Base-by-base conservation (phyloP, 257 asterid genomes). In the Solanum habrochaites region DNA sequence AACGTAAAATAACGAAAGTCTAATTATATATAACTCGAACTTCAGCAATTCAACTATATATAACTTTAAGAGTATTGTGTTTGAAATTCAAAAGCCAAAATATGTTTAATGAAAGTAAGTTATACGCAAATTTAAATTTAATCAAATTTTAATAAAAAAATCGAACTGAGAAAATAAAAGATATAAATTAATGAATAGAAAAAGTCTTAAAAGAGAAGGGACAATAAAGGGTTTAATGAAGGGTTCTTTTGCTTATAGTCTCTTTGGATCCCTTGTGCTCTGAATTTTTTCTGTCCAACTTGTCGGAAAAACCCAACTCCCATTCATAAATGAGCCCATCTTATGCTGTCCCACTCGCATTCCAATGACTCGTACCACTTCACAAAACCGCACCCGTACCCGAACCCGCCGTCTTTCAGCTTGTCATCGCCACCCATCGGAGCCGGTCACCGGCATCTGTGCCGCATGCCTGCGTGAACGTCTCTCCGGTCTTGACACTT, bases 381-480 rank as follows among this genome's bases (percentile, higher is more conserved):
- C 95, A 74, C 90, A 91, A 23, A 69, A 91, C 88, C 96, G 95
- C 58, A 74, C 86, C 90, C 93, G 92, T 3, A 80, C 91, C 86
- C 93, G 93, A 66, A 83, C 92, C 72, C 94, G 96, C 89, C 96
- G 96, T 88, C 89, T 83, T 72, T 89, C 98, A 82, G 89, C 97
- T 35, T 97, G 99, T 80, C 89, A 90, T 93, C 98, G 97, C 88
- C 99, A 97, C 89, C 98, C 97, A 4, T 91, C 92, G 81, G 98
- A 96, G 45, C 93, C 96, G 7, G 85, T 89, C 86, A 89, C 98
- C 86, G 99, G 99, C 74, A 94, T 97, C 86, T 97, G 99, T 92
- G 96, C 99, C 52, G 91, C 99, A 2, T 97, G 99, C 90, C 94
- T 97, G 85, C 95, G 99, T 6, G 99, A 97, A 25, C 99, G 99